Evolutionary conservation across 768 basidiomycete genomes (phyloP), one percentile per base, ranked within the genome.

Genomic region (Trametes punicea): DNA sequence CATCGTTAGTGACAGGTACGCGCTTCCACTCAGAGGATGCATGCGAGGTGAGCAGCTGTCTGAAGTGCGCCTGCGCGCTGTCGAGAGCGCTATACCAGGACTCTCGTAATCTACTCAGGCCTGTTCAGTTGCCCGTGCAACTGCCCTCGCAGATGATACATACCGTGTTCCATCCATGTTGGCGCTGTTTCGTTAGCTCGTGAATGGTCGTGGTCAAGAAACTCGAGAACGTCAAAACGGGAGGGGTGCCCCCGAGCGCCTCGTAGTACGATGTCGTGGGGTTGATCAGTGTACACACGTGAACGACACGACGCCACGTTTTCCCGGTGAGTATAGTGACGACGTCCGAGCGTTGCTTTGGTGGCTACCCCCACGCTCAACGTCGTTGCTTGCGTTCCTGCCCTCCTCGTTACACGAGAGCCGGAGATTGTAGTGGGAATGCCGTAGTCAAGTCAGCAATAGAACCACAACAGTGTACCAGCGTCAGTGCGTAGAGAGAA

Each of bases 21-120:
- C 91, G 83, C 66, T 85, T 94, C 94, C 94, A 97, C 46, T 90
- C 85, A 9, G 74, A 69, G 1, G 87, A 81, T 11, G 81, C 74
- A 44, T 86, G 74, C 4, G 90, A 88, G 6, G 85, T 80, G 46
- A 96, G 77, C 9, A 94, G 78, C 55, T 85, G 83, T 57, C 87
- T 80, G 73, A 94, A 93, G 65, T 84, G 83, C 44, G 80, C 71
- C 64, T 93, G 87, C 48, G 93, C 90, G 57, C 81, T 77, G 63
- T 77, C 80, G 55, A 96, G 77, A 15, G 93, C 85, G 56, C 79
- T 73, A 60, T 84, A 82, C 92, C 93, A 95, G 38, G 88, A 83
- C 70, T 91, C 83, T 64, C 85, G 85, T 61, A 94, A 77, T 61
- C 93, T 93, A 58, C 29, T 26, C 45, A 45, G 9, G 8, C 9